Base-by-base conservation (phyloP, 129 eudicot genomes). In the Pulicaria dysenterica region DNA sequence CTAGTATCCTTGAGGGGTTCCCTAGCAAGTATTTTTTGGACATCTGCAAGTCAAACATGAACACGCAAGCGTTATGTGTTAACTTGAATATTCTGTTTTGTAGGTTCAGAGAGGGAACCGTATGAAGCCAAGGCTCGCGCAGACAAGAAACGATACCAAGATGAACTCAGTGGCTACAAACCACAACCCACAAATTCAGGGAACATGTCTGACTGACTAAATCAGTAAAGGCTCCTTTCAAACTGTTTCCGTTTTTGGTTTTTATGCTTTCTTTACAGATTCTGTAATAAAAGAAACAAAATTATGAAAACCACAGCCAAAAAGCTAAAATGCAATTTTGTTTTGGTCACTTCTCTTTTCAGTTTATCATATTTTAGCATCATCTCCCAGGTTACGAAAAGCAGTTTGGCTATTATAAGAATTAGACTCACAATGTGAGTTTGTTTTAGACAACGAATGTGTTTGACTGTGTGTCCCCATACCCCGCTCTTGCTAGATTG, bases 21-120 rank as follows among this genome's bases (percentile, higher is more conserved):
- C 14, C 31, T 24, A 24, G 31, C 31, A 24, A 24, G 31, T 24
- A 24, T 24, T 24, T 24, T 24, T 24, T 24, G 31, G 31, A 24
- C 31, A 24, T 24, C 31, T 24, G 31, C 1, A 24, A 24, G 31
- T 24, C 31, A 24, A 24, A 24, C 31, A 24, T 24, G 31, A 24
- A 24, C 31, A 24, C 31, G 2, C 31, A 24, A 24, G 31, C 2
- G 31, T 24, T 41, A 19, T 8, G 57, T 45, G 24, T 48, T 51
- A 9, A 65, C 37, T 14, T 40, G 8, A 19, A 14, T 71, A 31
- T 53, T 51, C 51, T 58, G 14, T 39, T 65, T 50, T 80, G 79
- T 83, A 87, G 94, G 83, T 62, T 94, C 72, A 65, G 91, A 90
- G 81, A 90, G 81, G 80, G 94, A 78, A 78, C 96, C 96, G 44